These are phyloP conservation scores for Eucalyptus pauciflora DNA, from an alignment of 345 rosid genomes.

Conservation along the genomic window DNA sequence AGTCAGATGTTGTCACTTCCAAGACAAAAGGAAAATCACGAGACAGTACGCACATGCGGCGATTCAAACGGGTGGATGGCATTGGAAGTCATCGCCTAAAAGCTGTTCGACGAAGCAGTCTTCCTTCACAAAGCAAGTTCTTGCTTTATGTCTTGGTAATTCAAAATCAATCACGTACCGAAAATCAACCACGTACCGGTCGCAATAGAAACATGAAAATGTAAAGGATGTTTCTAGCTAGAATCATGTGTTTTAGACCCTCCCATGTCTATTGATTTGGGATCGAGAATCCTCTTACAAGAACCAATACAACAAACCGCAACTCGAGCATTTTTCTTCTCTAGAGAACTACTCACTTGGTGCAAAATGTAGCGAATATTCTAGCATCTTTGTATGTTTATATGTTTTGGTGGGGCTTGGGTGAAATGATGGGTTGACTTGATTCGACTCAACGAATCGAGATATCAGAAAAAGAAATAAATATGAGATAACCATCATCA, in stretches of 20 bases:
- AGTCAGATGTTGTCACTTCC: not conserved
- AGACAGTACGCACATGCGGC: not conserved
- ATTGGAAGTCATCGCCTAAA: not conserved
- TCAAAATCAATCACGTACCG: not conserved
- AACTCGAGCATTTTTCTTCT: not conserved
- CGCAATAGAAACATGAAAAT: no score
- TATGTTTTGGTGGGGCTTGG: not conserved
- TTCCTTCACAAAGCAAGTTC: not conserved
- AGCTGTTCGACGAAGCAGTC: not conserved
- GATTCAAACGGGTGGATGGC: not conserved
- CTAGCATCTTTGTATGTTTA: not conserved
- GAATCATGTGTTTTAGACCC: not conserved
- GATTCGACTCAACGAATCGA: not conserved
- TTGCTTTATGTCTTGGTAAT: no score
- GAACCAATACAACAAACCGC: not conserved
- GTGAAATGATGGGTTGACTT: not conserved
- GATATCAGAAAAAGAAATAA: not conserved
- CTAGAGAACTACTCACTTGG: not conserved
- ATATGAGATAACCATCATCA: not conserved
- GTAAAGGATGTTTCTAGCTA: not conserved
- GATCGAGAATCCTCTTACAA: not conserved
- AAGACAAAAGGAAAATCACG: not conserved
- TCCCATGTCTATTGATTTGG: not conserved
- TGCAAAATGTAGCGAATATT: not conserved
- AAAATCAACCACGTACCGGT: not conserved